These are phyloP conservation scores for Venustampulla echinocandica DNA, from an alignment of 495 filamentous ascomycete genomes.

Conservation along the genomic window DNA sequence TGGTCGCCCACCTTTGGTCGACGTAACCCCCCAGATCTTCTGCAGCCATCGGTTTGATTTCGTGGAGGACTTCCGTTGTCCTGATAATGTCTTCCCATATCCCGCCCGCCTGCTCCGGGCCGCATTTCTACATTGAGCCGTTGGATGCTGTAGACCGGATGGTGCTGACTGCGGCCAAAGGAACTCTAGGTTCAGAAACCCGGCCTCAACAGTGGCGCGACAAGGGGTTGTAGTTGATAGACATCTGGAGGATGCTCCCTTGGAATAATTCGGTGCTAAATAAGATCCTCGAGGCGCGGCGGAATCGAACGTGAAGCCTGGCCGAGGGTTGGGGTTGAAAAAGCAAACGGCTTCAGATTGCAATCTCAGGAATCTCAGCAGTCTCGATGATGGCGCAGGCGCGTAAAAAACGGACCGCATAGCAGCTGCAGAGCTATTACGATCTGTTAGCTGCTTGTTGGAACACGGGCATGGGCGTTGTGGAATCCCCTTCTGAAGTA, in stretches of 20 bases:
- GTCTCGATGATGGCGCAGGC: conserved; percentile 45
- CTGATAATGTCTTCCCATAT: conserved; percentile 4
- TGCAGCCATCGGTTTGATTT: conserved; percentile 44
- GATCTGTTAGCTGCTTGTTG: not conserved
- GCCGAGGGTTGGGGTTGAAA: conserved; percentile 37
- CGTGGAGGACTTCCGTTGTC: conserved; percentile 34
- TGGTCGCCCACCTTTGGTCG: conserved; percentile 23
- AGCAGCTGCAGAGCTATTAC: conserved; percentile 14
- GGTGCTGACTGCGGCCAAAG: conserved; percentile 28
- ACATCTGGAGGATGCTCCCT: conserved; percentile 14
- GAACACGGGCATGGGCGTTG: not conserved
- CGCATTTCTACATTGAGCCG: conserved; percentile 3
- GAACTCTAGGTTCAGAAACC: conserved; percentile 35
- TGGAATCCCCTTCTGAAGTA: not conserved
- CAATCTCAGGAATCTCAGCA: conserved; percentile 53
- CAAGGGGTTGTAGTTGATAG: conserved; percentile 7
- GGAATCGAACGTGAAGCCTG: conserved; percentile 23
- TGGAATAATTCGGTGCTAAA: not conserved
- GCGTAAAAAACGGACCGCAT: conserved; percentile 27
- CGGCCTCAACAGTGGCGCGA: conserved; percentile 30
- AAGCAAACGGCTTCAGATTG: conserved; percentile 47
- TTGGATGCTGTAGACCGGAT: conserved; percentile 7
- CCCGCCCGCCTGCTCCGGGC: conserved; percentile 6
- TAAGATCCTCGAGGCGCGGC: conserved; percentile 13
- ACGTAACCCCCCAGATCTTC: conserved; percentile 41